Evolutionary conservation across 2,329 filamentous ascomycete species (phyloP).

Genomic region (Chalaropsis thielavioides): DNA sequence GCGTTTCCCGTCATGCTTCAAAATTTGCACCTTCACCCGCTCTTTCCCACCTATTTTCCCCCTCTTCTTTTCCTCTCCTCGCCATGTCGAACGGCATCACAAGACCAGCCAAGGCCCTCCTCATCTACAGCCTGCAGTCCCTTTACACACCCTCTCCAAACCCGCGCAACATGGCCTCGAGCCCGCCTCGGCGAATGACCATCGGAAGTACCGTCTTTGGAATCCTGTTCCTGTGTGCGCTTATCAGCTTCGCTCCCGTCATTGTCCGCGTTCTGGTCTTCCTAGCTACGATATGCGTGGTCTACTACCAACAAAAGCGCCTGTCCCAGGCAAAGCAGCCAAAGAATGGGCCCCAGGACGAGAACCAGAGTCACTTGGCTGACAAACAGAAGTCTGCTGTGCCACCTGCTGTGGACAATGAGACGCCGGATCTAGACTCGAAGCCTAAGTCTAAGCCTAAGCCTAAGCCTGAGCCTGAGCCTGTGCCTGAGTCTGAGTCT

Average conservation of each 20-base stretch:
- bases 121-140: not conserved
- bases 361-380: not conserved
- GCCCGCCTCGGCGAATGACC: not conserved
- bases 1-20: not conserved
- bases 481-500: not conserved
- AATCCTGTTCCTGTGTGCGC: not conserved
- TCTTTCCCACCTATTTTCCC: not conserved
- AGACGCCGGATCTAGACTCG: not conserved
- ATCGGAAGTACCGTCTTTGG: not conserved
- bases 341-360: not conserved
- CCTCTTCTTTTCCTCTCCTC: not conserved
- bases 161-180: not conserved
- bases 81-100: not conserved
- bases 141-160: not conserved
- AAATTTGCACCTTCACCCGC: not conserved
- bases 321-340: not conserved
- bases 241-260: not conserved
- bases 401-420: not conserved
- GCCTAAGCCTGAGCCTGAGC: too few species aligned
- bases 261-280: not conserved
- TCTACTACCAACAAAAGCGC: not conserved
- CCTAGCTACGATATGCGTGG: not conserved
- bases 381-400: not conserved
- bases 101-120: not conserved
- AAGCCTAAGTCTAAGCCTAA: not conserved